Evolutionary conservation across 805 yeast species (phyloP), one percentile per base, ranked within the genome.

Genomic region (Barnettozyma populi): DNA sequence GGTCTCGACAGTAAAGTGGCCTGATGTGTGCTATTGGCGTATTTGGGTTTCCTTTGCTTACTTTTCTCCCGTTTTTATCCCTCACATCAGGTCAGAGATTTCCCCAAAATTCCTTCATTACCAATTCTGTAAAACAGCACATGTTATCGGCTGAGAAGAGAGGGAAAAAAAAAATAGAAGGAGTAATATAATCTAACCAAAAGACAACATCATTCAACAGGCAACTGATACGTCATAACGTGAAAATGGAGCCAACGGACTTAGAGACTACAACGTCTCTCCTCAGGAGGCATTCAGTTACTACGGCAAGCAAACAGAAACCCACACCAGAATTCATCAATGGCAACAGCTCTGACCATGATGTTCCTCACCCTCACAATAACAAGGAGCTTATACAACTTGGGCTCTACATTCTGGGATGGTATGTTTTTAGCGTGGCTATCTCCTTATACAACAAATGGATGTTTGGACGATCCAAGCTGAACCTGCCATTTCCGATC

Each of bases 381-480:
- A 39, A 20, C 32, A 31, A 47, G 19, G 46, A 47, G 2, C 10
- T 39, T n/a, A 5, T 39, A 5, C 24, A 23, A 7, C 24, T 47
- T 13, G 13, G 34, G 7, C n/a, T 29, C 5, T 54, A 54, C 14
- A 65, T 66, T 2, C 27, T 62, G 7, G 86, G 86, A 5, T 86
- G 94, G 95, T 86, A 84, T 56, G 49, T 74, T 16, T 83, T 84
- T 50, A 82, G 90, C 7, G 69, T 86, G 48, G 67, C 86, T 16
- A 78, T 86, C 18, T 82, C 90, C 8, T 65, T 87, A 27, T 94
- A 92, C 69, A 94, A 94, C 72, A 90, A 90, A 69, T 90, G 97
- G 97, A 92, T 92, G 97, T 94, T 92, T 69, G 90, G 92, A 36
- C 63, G 66, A 6, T 73, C 76, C 9, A 85, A 88, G 18, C 70